These are phyloP conservation scores for Coniochaeta hoffmannii DNA, from an alignment of 2,329 filamentous ascomycete genomes.

Conservation along the genomic window DNA sequence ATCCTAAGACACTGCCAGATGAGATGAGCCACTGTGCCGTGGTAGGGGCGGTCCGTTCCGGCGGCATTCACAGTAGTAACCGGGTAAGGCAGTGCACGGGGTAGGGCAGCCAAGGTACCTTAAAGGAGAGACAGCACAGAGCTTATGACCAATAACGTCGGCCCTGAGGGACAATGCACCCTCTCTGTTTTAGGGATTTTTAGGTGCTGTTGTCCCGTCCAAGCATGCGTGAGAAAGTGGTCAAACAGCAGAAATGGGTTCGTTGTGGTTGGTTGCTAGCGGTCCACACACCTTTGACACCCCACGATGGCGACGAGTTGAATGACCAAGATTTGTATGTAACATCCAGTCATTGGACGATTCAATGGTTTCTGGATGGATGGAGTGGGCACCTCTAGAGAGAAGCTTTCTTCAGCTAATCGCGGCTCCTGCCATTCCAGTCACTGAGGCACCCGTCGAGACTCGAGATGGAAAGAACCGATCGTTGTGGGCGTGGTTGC, in stretches of 20 bases:
- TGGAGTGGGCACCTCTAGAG: neutral
- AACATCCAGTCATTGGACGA: neutral
- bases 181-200: neutral
- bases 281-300: too few species aligned
- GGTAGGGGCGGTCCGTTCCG: neutral
- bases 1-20: neutral
- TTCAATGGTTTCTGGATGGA: neutral
- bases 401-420: neutral
- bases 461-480: neutral
- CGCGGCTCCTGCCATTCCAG: neutral
- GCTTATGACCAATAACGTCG: neutral
- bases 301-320: slow-evolving; percentile 8
- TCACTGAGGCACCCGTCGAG: neutral
- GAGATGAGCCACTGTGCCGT: neutral
- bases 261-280: slow-evolving; percentile 13
- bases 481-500: too few species aligned
- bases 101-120: neutral
- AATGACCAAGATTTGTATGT: slow-evolving; percentile 12
- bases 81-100: neutral
- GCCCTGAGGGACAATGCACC: neutral
- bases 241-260: slow-evolving; percentile 6
- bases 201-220: neutral
- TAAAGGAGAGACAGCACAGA: too few species aligned
- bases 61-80: neutral
- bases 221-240: neutral